Percentiles rank a stretch among this genome's conserved stretches.
Conservation (phyloP, 2,329 filamentous ascomycete genomes). For the Neonectria sp. region DNA sequence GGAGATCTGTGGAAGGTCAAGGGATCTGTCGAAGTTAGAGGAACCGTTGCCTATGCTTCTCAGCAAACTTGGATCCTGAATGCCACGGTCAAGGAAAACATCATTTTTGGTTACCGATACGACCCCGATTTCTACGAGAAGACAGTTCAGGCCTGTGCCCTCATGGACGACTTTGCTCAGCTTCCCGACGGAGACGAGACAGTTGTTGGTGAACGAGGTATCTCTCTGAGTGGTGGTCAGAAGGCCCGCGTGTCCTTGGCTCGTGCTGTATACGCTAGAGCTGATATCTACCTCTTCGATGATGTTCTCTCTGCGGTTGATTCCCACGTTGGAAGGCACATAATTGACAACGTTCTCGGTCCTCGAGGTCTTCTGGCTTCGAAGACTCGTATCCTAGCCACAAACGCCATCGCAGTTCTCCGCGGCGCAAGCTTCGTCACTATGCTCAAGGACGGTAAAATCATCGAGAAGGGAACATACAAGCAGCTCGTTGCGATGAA, state of each 20-base stretch:
- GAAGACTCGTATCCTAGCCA: conserved; percentile 94
- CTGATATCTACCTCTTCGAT: conserved; percentile 96
- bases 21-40: conserved; percentile 86
- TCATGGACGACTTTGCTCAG: conserved; percentile 91
- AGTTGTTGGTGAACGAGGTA: conserved; percentile 95
- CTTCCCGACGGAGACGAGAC: conserved; percentile 97
- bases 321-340: conserved; percentile 94
- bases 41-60: conserved; percentile 89
- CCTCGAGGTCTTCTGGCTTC: conserved; percentile 83
- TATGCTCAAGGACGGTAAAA: conserved; percentile 84
- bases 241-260: conserved; percentile 95
- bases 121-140: conserved; percentile 95
- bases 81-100: conserved; percentile 96
- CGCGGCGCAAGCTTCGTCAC: conserved; percentile 91
- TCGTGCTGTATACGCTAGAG: conserved; percentile 93
- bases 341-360: conserved; percentile 95
- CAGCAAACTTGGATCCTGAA: conserved; percentile 98
- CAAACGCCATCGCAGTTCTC: conserved; percentile 93
- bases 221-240: conserved; percentile 95
- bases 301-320: conserved; percentile 98
- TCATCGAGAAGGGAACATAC: conserved; percentile 92
- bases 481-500: conserved; percentile 94
- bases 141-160: conserved; percentile 91
- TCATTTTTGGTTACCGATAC: conserved; percentile 94
- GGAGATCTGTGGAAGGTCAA: conserved; percentile 93